Conservation (phyloP, 106 monocot species). For the Dioscorea zingiberensis region DNA sequence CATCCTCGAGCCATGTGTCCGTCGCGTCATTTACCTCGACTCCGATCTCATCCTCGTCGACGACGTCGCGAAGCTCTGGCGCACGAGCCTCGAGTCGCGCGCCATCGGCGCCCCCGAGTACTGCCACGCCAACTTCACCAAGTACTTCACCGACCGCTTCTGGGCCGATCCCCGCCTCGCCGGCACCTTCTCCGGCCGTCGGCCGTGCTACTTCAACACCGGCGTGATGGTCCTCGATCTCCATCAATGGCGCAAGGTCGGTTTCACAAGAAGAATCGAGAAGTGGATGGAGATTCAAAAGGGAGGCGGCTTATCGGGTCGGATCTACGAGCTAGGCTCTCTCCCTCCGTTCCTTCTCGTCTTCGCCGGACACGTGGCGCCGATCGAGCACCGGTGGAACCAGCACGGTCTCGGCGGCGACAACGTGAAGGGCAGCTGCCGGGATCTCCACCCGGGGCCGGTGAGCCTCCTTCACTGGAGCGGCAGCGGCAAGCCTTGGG, state of each 20-base stretch:
- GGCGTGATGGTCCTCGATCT: conserved; percentile 96
- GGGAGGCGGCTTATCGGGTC: conserved; percentile 8
- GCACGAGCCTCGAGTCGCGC: conserved; percentile 43
- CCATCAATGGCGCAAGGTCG: conserved; percentile 48
- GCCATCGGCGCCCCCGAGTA: conserved; percentile 95
- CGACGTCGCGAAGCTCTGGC: conserved; percentile 91
- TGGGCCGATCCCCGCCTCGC: conserved; percentile 65
- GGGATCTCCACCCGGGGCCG: conserved; percentile 88
- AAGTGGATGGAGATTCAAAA: conserved; percentile 98
- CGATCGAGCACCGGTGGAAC: conserved; percentile 97
- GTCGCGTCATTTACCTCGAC: conserved; percentile 91
- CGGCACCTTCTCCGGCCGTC: conserved; percentile 42
- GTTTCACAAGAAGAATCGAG: conserved; percentile 69
- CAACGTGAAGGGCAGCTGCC: conserved; percentile 83
- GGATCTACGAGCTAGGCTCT: conserved; percentile 97
- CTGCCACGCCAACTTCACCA: conserved; percentile 99
- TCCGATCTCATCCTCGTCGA: conserved; percentile 95
- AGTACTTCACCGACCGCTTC: conserved; percentile 88
- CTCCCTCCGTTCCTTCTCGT: conserved; percentile 88
- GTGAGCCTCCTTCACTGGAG: conserved; percentile 98
- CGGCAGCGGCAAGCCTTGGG: conserved; percentile 95
- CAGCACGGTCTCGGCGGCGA: conserved; percentile 96
- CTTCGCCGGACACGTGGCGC: conserved; percentile 88
- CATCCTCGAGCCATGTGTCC: conserved; percentile 78
- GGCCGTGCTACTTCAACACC: conserved; percentile 95